Percentiles rank a stretch among this genome's conserved stretches.
These are phyloP conservation scores for Aspergillus pseudoglaucus DNA, from an alignment of 2,329 filamentous ascomycete genomes.

Conservation along the genomic window DNA sequence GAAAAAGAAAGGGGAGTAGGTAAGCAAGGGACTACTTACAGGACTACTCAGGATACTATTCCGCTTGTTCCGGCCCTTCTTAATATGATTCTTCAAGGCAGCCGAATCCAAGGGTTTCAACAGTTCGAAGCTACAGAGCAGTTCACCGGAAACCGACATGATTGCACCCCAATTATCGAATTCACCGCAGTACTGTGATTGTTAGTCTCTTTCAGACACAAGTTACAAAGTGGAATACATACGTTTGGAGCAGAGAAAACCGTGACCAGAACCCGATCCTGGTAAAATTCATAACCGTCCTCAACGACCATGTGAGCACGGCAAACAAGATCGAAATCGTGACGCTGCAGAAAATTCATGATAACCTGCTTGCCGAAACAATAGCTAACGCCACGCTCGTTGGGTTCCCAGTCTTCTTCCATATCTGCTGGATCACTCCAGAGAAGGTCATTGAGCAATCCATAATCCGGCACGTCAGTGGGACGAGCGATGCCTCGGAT, in stretches of 20 bases:
- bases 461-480: slow-evolving; percentile 95
- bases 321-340: slow-evolving; percentile 96
- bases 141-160: slow-evolving; percentile 91
- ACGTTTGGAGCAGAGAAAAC: slow-evolving; percentile 97
- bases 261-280: slow-evolving; percentile 86
- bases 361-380: slow-evolving; percentile 99
- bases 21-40: slow-evolving; percentile 52
- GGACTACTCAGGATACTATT: slow-evolving; percentile 95
- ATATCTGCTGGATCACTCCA: slow-evolving; percentile 99
- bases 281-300: slow-evolving; percentile 98
- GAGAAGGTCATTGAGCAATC: slow-evolving; percentile 84
- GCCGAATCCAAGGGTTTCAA: slow-evolving; percentile 94
- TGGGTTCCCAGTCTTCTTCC: slow-evolving; percentile 96
- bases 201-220: not conserved
- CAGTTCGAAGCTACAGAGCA: slow-evolving; percentile 94
- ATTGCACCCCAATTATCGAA: slow-evolving; percentile 99
- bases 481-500: slow-evolving; percentile 93
- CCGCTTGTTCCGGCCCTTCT: slow-evolving; percentile 91
- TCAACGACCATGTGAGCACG: slow-evolving; percentile 99
- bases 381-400: slow-evolving; percentile 94
- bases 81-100: slow-evolving; percentile 96
- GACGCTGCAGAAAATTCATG: slow-evolving; percentile 84
- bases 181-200: slow-evolving; percentile 83
- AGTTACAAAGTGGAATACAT: slow-evolving; percentile 39
- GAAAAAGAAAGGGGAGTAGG: slow-evolving; percentile 4